A percentile compares a stretch with the other conserved stretches of the same genome.
These are phyloP conservation scores for Geoglossum cookeanum DNA, from an alignment of 2,329 filamentous ascomycete species.

Conservation along the genomic window DNA sequence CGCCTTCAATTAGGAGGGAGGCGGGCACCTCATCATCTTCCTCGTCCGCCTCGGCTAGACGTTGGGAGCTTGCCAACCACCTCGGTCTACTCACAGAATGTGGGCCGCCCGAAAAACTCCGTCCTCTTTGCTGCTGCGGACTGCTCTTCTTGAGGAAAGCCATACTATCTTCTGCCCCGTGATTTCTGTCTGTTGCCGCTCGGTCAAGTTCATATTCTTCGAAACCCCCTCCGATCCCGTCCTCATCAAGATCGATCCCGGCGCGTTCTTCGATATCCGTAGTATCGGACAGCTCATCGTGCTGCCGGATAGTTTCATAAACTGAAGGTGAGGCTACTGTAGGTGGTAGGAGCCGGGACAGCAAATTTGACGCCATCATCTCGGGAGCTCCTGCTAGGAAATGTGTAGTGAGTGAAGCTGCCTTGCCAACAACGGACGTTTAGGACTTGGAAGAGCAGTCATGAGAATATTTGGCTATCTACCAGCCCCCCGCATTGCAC, in stretches of 20 bases:
- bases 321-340: slow-evolving; percentile 27
- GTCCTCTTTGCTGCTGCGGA: background rate
- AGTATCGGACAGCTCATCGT: slow-evolving; percentile 25
- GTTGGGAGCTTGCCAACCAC: slow-evolving; percentile 19
- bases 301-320: slow-evolving; percentile 27
- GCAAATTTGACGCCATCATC: slow-evolving; percentile 24
- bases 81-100: slow-evolving; percentile 14
- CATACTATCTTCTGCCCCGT: background rate
- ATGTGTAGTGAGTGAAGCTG: background rate
- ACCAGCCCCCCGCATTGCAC: background rate
- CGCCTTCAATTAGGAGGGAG: slow-evolving; percentile 39
- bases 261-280: slow-evolving; percentile 27
- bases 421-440: slow-evolving; percentile 3
- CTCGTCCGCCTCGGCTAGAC: slow-evolving; percentile 24
- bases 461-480: background rate
- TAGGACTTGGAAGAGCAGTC: background rate
- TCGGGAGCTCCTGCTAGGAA: background rate
- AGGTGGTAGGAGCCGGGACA: slow-evolving; percentile 27
- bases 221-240: slow-evolving; percentile 29
- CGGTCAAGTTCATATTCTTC: slow-evolving; percentile 38
- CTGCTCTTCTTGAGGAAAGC: background rate
- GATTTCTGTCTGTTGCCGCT: background rate
- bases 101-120: background rate
- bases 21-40: slow-evolving; percentile 44
- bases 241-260: slow-evolving; percentile 30